phyloP scores from a whole-genome alignment of 2,329 filamentous ascomycete genomes.

The Cladophialophora immunda region DNA sequence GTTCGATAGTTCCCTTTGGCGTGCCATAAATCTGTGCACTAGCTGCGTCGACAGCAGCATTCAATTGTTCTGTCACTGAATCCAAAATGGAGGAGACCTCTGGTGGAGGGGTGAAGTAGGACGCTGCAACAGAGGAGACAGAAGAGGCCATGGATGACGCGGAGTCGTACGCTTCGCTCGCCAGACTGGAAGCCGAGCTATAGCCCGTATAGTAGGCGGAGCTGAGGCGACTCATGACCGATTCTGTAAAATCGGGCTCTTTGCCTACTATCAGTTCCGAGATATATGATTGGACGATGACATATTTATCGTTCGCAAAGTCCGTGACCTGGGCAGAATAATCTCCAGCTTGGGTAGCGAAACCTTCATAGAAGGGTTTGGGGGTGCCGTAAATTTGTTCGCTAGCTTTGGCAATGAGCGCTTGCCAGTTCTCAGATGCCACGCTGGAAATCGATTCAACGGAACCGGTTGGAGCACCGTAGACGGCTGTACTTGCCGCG shows the following conservation, averaged over 20 bases:
- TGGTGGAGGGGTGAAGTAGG: slow-evolving; percentile 63
- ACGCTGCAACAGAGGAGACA: slow-evolving; percentile 47
- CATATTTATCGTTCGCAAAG: slow-evolving; percentile 70
- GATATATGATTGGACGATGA: slow-evolving; percentile 74
- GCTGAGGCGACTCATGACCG: slow-evolving; percentile 75
- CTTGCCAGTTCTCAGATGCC: slow-evolving; percentile 70
- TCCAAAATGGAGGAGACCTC: slow-evolving; percentile 66
- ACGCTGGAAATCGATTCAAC: slow-evolving; percentile 61
- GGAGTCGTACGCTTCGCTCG: slow-evolving; percentile 56
- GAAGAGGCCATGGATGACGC: slow-evolving; percentile 44
- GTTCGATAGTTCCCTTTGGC: slow-evolving; percentile 61
- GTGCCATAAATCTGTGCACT: slow-evolving; percentile 67
- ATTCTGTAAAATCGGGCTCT: slow-evolving; percentile 83
- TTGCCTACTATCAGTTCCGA: slow-evolving; percentile 79
- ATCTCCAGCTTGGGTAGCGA: slow-evolving; percentile 33
- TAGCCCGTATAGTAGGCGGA: slow-evolving; percentile 74
- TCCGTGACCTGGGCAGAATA: slow-evolving; percentile 71
- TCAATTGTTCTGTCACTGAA: slow-evolving; percentile 64
- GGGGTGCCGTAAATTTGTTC: slow-evolving; percentile 75
- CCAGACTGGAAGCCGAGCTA: slow-evolving; percentile 61
- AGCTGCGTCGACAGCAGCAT: slow-evolving; percentile 67
- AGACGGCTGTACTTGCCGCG: slow-evolving; percentile 54
- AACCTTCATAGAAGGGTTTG: slow-evolving; percentile 50
- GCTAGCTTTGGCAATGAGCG: slow-evolving; percentile 70
- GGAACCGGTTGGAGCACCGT: slow-evolving; percentile 54